phyloP scores from a whole-genome alignment of 805 yeast genomes.

The Candida silvicultrix region DNA sequence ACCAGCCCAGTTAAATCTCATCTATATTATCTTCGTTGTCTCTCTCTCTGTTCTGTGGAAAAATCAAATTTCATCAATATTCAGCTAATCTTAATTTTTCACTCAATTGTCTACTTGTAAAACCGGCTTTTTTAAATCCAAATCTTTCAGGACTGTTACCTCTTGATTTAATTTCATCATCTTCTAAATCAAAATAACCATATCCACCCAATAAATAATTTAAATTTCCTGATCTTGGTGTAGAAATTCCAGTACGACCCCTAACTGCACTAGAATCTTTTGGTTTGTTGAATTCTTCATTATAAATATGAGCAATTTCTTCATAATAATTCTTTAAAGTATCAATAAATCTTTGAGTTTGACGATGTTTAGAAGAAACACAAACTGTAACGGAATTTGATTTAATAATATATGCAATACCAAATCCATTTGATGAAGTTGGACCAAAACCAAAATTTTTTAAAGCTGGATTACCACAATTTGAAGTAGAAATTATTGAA shows the following conservation, averaged over 20 bases:
- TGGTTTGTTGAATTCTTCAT: conserved; percentile 17
- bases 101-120: conserved; percentile 20
- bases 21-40: too few species aligned
- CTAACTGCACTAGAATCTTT: conserved; percentile 13
- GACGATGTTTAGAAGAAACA: conserved; percentile 83
- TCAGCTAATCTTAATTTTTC: conserved; percentile 24
- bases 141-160: conserved; percentile 23
- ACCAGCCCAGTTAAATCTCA: too few species aligned
- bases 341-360: conserved; percentile 69
- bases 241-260: conserved; percentile 18
- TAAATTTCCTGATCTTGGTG: conserved; percentile 28
- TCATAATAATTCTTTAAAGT: conserved; percentile 57
- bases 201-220: conserved; percentile 67
- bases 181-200: conserved; percentile 72
- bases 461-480: conserved; percentile 89
- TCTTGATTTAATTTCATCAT: conserved; percentile 51
- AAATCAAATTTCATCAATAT: too few species aligned
- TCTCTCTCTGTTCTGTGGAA: too few species aligned
- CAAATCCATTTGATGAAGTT: conserved; percentile 83
- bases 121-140: conserved; percentile 14
- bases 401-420: conserved; percentile 88
- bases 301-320: conserved; percentile 49
- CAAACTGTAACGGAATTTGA: conserved; percentile 73
- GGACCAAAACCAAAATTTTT: conserved; percentile 91
- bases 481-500: conserved; percentile 74